These are phyloP conservation scores for Clitocybe nebularis DNA, from an alignment of 1,284 basidiomycete species.

Conservation along the genomic window DNA sequence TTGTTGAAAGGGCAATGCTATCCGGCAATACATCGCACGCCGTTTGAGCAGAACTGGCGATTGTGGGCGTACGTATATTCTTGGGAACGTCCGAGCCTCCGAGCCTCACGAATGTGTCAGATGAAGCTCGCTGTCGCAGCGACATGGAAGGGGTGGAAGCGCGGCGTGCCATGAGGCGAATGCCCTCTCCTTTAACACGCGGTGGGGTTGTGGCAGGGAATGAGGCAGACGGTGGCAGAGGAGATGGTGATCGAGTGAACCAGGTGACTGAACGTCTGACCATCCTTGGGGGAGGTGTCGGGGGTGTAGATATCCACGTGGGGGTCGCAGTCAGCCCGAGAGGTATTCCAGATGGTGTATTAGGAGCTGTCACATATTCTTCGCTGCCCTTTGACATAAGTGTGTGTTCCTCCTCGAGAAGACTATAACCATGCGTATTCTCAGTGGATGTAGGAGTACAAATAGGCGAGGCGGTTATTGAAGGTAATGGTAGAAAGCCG, in stretches of 20 bases:
- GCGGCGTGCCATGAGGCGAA: slow-evolving; percentile 24
- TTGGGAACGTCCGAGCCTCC: too few relatives aligned
- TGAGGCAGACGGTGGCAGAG: slow-evolving; percentile 37
- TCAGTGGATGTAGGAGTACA: slow-evolving; percentile 42
- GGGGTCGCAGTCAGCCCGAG: slow-evolving; percentile 25
- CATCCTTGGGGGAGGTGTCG: slow-evolving; percentile 46
- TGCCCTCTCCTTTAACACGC: slow-evolving; percentile 15
- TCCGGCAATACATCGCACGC: too few relatives aligned
- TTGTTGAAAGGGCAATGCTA: too few relatives aligned
- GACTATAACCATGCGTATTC: slow-evolving; percentile 16
- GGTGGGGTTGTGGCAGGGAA: slow-evolving; percentile 27
- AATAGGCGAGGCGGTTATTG: slow-evolving; percentile 57
- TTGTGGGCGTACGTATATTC: too few relatives aligned
- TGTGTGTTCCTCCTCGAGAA: slow-evolving; percentile 13
- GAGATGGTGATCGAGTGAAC: slow-evolving; percentile 24
- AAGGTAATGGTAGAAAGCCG: slow-evolving; percentile 49
- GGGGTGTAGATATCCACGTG: slow-evolving; percentile 54
- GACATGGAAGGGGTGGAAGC: slow-evolving; percentile 31
- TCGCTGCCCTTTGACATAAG: slow-evolving; percentile 15
- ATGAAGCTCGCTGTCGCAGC: slow-evolving; percentile 20
- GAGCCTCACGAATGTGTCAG: slow-evolving; percentile 15
- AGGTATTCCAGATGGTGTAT: slow-evolving; percentile 18
- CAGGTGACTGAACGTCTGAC: slow-evolving; percentile 34
- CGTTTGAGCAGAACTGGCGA: too few relatives aligned
- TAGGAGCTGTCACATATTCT: slow-evolving; percentile 20